Conservation (phyloP, 768 basidiomycete genomes). For the Hysterangium stoloniferum region DNA sequence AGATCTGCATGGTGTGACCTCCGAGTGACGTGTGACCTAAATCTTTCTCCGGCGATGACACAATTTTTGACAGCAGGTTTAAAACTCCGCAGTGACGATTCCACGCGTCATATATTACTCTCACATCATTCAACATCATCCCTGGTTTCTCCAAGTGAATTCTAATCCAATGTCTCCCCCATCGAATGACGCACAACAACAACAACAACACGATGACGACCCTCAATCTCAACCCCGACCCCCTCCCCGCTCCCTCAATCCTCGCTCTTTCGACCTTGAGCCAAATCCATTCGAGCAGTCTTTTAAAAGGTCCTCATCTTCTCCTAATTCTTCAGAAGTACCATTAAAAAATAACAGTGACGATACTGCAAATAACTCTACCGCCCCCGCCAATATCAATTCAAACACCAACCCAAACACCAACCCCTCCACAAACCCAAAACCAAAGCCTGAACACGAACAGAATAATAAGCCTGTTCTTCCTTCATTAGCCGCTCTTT, state of each 20-base stretch:
- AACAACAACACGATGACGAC: not conserved
- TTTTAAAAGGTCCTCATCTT: conserved; percentile 47
- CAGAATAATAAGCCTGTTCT: conserved; percentile 62
- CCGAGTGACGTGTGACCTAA: too few species aligned
- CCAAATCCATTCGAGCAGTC: conserved; percentile 95
- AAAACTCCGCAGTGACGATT: not conserved
- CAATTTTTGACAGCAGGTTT: too few species aligned
- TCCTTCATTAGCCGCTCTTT: conserved; percentile 66
- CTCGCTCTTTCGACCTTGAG: conserved; percentile 64
- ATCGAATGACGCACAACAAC: conserved; percentile 14
- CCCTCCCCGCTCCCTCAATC: conserved; percentile 21
- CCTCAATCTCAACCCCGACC: conserved; percentile 6
- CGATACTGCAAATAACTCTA: conserved; percentile 8
- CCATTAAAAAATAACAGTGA: conserved; percentile 15
- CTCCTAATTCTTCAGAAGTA: conserved; percentile 11
- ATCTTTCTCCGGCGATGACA: too few species aligned
- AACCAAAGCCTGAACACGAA: conserved; percentile 4
- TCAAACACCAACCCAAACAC: conserved; percentile 24
- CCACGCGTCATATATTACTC: not conserved
- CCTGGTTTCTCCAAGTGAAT: not conserved
- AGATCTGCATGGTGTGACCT: too few species aligned
- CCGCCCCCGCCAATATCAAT: conserved; percentile 24
- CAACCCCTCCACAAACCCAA: conserved; percentile 21
- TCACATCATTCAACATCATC: too few species aligned
- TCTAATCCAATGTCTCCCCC: conserved; percentile 9